A percentile compares a stretch with the other conserved stretches of the same genome.
phyloP scores from a whole-genome alignment of 768 basidiomycete species.

The Leccinum subgranulosum region DNA sequence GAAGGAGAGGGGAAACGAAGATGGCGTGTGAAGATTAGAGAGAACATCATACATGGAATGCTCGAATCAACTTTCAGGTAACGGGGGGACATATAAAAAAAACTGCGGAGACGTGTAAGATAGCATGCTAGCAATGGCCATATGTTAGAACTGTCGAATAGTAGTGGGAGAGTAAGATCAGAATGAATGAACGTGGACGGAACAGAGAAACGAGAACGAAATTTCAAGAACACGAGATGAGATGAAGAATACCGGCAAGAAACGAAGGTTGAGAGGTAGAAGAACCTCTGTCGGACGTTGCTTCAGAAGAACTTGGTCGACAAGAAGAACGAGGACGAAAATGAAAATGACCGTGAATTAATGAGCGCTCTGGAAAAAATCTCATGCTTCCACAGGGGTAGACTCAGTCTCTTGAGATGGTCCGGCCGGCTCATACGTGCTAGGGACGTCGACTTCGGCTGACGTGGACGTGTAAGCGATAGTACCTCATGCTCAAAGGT shows the following conservation, averaged over 20 bases:
- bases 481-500: neutral
- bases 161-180: neutral
- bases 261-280: neutral
- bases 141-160: conserved; percentile 11
- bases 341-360: neutral
- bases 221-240: neutral
- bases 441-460: neutral
- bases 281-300: neutral
- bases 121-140: conserved; percentile 11
- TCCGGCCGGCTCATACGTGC: neutral
- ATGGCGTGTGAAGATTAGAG: neutral
- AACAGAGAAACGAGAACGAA: conserved; percentile 8
- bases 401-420: neutral
- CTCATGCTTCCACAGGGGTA: conserved; percentile 1
- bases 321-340: neutral
- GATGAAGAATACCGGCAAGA: neutral
- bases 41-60: conserved; percentile 7
- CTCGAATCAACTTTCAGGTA: conserved; percentile 8
- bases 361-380: neutral
- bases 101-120: conserved; percentile 3
- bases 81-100: neutral
- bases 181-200: conserved; percentile 6
- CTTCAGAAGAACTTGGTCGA: neutral
- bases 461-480: conserved; percentile 1
- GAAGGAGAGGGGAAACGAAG: neutral